phyloP scores from a whole-genome alignment of 2,329 filamentous ascomycete genomes.

The Corinectria fuckeliana region DNA sequence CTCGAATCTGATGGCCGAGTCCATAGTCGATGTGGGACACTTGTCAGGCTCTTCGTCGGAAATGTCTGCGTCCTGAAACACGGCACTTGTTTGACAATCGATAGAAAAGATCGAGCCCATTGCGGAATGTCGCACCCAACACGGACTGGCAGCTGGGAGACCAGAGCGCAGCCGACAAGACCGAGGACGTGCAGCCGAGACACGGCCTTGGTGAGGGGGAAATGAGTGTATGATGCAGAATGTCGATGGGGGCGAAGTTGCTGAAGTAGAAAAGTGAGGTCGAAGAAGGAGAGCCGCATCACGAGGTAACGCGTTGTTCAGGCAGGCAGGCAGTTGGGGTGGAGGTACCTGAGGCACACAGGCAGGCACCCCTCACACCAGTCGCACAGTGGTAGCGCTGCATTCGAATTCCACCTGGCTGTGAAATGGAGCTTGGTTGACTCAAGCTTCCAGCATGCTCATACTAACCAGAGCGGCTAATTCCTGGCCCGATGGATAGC shows the following conservation, averaged over 20 bases:
- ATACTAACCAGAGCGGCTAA: background rate
- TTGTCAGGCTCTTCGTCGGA: background rate
- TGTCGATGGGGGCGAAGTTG: background rate
- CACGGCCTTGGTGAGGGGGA: background rate
- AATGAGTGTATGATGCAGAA: background rate
- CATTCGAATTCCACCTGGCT: too few species aligned
- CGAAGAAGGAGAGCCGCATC: slow-evolving; percentile 16
- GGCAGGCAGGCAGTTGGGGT: slow-evolving; percentile 16
- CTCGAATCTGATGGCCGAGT: slow-evolving; percentile 38
- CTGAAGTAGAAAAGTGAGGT: slow-evolving; percentile 3
- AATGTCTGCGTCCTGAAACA: background rate
- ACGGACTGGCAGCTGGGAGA: background rate
- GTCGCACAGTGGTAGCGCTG: too few species aligned
- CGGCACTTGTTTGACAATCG: slow-evolving; percentile 8
- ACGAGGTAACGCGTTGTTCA: background rate
- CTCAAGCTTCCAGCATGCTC: background rate
- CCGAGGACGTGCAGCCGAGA: background rate
- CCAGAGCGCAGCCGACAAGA: background rate
- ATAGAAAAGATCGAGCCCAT: slow-evolving; percentile 11
- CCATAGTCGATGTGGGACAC: background rate
- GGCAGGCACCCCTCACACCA: slow-evolving; percentile 2
- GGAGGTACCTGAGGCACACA: slow-evolving; percentile 7
- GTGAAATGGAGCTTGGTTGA: too few species aligned
- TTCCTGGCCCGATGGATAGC: background rate
- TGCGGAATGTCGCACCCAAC: background rate